Evolutionary conservation across 768 basidiomycete genomes (phyloP), one percentile per base, ranked within the genome.

Genomic region (Mycena haematopus): DNA sequence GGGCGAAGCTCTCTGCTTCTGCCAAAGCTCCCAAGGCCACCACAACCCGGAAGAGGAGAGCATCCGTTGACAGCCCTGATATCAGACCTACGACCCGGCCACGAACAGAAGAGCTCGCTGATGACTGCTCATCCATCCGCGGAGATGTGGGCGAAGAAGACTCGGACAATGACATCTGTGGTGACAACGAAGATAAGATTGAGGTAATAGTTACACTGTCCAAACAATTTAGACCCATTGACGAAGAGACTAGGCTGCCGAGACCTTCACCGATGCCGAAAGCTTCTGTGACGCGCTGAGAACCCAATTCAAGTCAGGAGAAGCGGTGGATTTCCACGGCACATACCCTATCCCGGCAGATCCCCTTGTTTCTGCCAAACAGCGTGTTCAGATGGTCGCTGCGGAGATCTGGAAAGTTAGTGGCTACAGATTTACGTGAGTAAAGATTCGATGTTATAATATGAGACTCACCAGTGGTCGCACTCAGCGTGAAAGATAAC

Each of bases 381-480:
- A 70, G 31, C 65, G 62, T 15, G 68, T 65, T 13, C 44, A 66
- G 14, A 68, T 70, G 66, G 57, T 64, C 6, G 57, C 58, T 2
- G 8, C 60, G 1, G 70, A 75, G 35, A 51, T 75, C 9, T 73
- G 71, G 71, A 53, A 65, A 29, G 29, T 71, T 10, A 73, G 70
- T 33, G 69, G 69, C 24, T 72, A 73, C 38, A 44, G 70, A 46
- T 75, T 73, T 58, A 70, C 67, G 62, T 74, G 62, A 65, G 61
- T 25, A 31, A 58, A 46, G 22, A 2, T 61, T 56, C 24, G 22
- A 56, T 58, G 31, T 17, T 31, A 11, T 44, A 56, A 61, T 25
- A n/a, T 22, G 22, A 44, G 47, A 55, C 45, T 53, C 44, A 60
- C 65, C 50, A 63, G 25, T n/a, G n/a, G n/a, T n/a, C 21, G 27